Percentiles rank a stretch among this genome's conserved stretches.
phyloP scores from a whole-genome alignment of 768 basidiomycete genomes.

The Pleurotus giganteus region DNA sequence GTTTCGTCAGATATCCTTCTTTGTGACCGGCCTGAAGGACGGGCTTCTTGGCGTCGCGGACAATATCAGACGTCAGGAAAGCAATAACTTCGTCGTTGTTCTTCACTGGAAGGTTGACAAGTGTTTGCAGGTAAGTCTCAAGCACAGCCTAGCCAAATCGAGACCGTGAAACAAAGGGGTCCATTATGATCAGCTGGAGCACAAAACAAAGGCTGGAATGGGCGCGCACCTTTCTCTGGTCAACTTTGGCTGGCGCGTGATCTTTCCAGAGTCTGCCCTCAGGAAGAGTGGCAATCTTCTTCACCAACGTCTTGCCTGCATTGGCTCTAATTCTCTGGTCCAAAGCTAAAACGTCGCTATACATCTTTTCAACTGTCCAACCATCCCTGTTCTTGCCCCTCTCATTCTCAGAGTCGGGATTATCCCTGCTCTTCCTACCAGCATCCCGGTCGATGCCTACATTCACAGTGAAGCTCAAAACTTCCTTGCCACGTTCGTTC shows the following conservation, averaged over 20 bases:
- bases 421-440: not conserved
- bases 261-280: conserved; percentile 96
- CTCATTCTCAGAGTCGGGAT: conserved; percentile 22
- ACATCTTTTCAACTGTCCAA: conserved; percentile 91
- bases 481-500: conserved; percentile 90
- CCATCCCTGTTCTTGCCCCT: conserved; percentile 68
- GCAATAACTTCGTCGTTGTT: conserved; percentile 88
- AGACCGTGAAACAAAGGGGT: conserved; percentile 11
- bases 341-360: conserved; percentile 86
- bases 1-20: conserved; percentile 93
- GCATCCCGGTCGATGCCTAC: conserved; percentile 36
- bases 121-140: conserved; percentile 81
- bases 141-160: conserved; percentile 80
- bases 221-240: conserved; percentile 83
- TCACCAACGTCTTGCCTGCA: conserved; percentile 66
- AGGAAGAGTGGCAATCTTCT: conserved; percentile 79
- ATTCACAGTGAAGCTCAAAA: conserved; percentile 80
- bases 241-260: conserved; percentile 94
- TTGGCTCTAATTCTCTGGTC: conserved; percentile 74
- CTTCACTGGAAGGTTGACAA: conserved; percentile 80
- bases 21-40: conserved; percentile 84
- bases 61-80: conserved; percentile 89
- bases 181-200: conserved; percentile 11
- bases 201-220: conserved; percentile 10
- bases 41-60: conserved; percentile 71